Evolutionary conservation across 352 stramenopile species (phyloP).

Genomic region (Thraustotheca clavata): DNA sequence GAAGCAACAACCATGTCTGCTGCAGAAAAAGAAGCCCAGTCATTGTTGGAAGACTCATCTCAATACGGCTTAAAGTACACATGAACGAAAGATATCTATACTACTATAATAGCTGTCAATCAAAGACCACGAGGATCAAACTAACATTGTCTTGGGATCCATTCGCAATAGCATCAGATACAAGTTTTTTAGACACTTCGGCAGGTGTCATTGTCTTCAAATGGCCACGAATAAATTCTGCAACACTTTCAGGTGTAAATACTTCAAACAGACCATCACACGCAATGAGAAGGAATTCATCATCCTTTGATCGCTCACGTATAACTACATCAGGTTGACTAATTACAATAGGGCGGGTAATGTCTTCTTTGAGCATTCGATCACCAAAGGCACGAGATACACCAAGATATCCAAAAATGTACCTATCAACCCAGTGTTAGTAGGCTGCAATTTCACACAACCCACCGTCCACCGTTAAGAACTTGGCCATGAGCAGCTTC

Average conservation of each 20-base stretch:
- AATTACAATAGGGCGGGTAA: conserved; percentile 66
- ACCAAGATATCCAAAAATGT: conserved; percentile 79
- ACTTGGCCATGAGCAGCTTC: conserved; percentile 71
- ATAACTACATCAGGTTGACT: conserved; percentile 57
- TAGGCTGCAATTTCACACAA: not conserved
- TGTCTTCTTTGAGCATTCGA: conserved; percentile 79
- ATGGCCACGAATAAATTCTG: conserved; percentile 74
- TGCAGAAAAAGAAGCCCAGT: conserved; percentile 76
- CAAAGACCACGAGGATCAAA: conserved; percentile 44
- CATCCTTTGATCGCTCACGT: conserved; percentile 38
- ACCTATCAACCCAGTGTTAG: conserved; percentile 22
- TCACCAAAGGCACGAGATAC: conserved; percentile 80
- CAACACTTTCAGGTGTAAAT: conserved; percentile 68
- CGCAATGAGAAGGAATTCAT: conserved; percentile 76
- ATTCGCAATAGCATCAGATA: conserved; percentile 70
- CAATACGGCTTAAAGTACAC: conserved; percentile 11
- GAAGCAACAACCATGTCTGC: conserved; percentile 74
- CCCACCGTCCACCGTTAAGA: conserved; percentile 39
- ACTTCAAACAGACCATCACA: conserved; percentile 83
- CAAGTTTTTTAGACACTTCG: conserved; percentile 71
- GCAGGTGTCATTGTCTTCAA: conserved; percentile 50
- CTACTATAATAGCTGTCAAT: not conserved
- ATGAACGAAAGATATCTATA: not conserved
- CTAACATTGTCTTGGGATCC: conserved; percentile 81
- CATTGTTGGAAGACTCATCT: conserved; percentile 33